Evolutionary conservation across 2,329 filamentous ascomycete species (phyloP).

Genomic region (Fusarium virguliforme): DNA sequence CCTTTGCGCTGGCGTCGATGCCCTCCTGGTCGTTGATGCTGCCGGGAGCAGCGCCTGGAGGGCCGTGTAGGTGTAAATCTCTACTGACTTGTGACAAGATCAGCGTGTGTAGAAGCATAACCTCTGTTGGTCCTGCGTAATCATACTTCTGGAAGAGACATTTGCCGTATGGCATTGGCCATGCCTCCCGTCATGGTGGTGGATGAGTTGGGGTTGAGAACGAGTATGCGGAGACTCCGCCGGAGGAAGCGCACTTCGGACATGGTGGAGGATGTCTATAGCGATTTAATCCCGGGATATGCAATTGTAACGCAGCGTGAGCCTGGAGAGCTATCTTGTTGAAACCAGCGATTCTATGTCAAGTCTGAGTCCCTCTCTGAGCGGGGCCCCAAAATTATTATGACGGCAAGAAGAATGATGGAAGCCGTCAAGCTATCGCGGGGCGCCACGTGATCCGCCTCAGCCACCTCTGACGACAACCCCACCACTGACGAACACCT

Average conservation of each 20-base stretch:
- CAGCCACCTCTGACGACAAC: constrained; percentile 59
- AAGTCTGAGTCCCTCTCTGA: constrained; percentile 10
- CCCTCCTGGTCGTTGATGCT: constrained; percentile 86
- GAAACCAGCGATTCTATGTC: constrained; percentile 6
- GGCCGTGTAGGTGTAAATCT: constrained; percentile 77
- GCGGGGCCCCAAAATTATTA: constrained; percentile 26
- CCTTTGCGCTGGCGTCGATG: constrained; percentile 73
- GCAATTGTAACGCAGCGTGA: background rate
- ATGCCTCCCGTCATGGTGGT: constrained; percentile 79
- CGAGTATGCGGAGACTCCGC: constrained; percentile 66
- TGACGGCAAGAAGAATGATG: constrained; percentile 16
- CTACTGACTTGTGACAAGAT: constrained; percentile 58
- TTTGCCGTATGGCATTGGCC: constrained; percentile 63
- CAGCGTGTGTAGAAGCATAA: constrained; percentile 32
- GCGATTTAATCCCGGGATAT: background rate
- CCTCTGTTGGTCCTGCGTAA: background rate
- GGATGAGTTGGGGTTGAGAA: constrained; percentile 87
- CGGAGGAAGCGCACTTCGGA: constrained; percentile 39
- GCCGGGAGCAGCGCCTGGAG: constrained; percentile 71
- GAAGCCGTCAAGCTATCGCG: constrained; percentile 29
- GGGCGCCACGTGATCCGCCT: constrained; percentile 58
- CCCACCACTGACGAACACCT: constrained; percentile 57
- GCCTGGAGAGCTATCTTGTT: background rate
- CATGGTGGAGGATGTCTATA: constrained; percentile 30
- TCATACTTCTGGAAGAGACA: constrained; percentile 54